Conservation (phyloP, 2,329 filamentous ascomycete genomes). For the Cladobotryum protrusum region DNA sequence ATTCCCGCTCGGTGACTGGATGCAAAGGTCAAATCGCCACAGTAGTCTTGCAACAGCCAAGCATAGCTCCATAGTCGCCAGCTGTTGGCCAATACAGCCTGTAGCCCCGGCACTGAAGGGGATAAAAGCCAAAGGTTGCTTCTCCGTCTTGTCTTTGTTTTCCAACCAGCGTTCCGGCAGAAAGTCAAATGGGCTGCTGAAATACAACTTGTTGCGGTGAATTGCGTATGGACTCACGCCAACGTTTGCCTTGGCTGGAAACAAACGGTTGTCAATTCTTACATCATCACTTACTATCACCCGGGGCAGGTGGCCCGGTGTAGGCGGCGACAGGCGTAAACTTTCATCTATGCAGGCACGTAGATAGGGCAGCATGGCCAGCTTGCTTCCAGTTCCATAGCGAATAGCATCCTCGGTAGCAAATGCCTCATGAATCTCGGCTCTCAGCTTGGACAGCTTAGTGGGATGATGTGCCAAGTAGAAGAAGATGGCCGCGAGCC, state of each 20-base stretch:
- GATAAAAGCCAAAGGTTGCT: neutral
- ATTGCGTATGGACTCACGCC: neutral
- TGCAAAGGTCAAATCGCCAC: too few relatives aligned
- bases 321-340: slow-evolving; percentile 18
- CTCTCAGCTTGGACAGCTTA: too few relatives aligned
- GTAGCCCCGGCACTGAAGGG: slow-evolving; percentile 3
- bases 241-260: neutral
- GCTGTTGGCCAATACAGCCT: slow-evolving; percentile 5
- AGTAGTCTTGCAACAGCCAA: too few relatives aligned
- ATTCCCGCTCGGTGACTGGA: too few relatives aligned
- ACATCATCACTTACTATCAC: slow-evolving; percentile 5
- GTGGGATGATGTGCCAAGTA: slow-evolving; percentile 4
- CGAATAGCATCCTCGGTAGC: too few relatives aligned
- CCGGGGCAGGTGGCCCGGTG: slow-evolving; percentile 15
- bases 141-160: neutral
- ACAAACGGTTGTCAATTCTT: neutral
- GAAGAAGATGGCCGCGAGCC: slow-evolving; percentile 15
- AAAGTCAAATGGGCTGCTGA: slow-evolving; percentile 1
- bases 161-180: slow-evolving; percentile 9
- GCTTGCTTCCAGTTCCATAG: too few relatives aligned
- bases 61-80: too few relatives aligned
- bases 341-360: slow-evolving; percentile 20
- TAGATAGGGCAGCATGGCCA: slow-evolving; percentile 14
- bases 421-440: too few relatives aligned
- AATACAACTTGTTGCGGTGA: slow-evolving; percentile 2